Evolutionary conservation across 805 yeast genomes (phyloP).

Genomic region (Clavispora santaluciae): DNA sequence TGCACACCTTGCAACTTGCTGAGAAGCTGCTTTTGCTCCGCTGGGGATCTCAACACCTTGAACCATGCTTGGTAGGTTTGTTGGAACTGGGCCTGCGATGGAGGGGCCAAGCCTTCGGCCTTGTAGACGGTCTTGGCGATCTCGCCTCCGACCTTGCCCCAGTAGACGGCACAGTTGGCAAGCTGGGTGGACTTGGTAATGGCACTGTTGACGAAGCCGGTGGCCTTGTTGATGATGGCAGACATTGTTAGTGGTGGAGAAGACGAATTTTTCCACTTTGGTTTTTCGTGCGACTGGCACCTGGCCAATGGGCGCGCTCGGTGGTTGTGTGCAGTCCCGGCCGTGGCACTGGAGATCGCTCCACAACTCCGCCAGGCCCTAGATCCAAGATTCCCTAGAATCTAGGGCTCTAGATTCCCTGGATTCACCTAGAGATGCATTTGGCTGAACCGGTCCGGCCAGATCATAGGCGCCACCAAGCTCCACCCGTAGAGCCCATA

Average conservation of each 20-base stretch:
- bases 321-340: constrained; percentile 4
- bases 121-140: constrained; percentile 74
- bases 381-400: no score
- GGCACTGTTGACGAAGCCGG: constrained; percentile 31
- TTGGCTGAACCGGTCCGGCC: constrained; percentile 75
- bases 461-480: constrained; percentile 78
- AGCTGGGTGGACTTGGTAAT: constrained; percentile 35
- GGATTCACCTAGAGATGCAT: constrained; percentile 8
- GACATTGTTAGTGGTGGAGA: constrained; percentile 29
- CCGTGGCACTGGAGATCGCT: no score
- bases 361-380: no score
- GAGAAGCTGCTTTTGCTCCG: constrained; percentile 57
- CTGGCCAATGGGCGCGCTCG: constrained; percentile 3
- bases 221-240: constrained; percentile 39
- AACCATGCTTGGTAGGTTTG: constrained; percentile 54
- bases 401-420: no score
- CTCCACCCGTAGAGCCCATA: constrained; percentile 86
- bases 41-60: constrained; percentile 32
- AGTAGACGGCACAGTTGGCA: constrained; percentile 65
- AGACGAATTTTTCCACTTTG: constrained; percentile 3
- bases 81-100: constrained; percentile 71
- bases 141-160: constrained; percentile 66
- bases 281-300: constrained; percentile 4
- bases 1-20: constrained; percentile 29
- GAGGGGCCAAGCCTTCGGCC: constrained; percentile 93